Evolutionary conservation across 2,329 filamentous ascomycete species (phyloP).

Genomic region (Reticulascus tulasneorum): DNA sequence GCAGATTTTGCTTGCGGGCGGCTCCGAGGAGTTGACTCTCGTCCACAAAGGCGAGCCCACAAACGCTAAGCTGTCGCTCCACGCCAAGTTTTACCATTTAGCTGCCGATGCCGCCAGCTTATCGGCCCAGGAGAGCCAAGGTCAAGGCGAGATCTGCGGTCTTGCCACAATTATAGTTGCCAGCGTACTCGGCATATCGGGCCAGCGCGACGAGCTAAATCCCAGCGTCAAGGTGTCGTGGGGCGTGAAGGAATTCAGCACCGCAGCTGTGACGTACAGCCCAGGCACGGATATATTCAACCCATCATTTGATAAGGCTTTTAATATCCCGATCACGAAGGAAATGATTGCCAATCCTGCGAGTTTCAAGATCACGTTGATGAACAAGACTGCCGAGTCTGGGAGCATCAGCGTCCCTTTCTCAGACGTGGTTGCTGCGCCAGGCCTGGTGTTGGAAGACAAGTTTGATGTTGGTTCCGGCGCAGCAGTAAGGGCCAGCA

Average conservation of each 20-base stretch:
- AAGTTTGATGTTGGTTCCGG: slow-evolving; percentile 31
- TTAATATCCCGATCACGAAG: slow-evolving; percentile 34
- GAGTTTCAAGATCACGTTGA: slow-evolving; percentile 27
- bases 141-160: slow-evolving; percentile 30
- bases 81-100: slow-evolving; percentile 37
- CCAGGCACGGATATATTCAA: slow-evolving; percentile 45
- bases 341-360: slow-evolving; percentile 21
- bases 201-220: slow-evolving; percentile 37
- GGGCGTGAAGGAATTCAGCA: slow-evolving; percentile 36
- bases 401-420: slow-evolving; percentile 31
- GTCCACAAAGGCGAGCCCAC: slow-evolving; percentile 32
- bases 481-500: slow-evolving; percentile 28
- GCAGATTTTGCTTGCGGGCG: slow-evolving; percentile 35
- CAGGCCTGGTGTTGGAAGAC: slow-evolving; percentile 24
- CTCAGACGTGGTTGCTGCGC: slow-evolving; percentile 25
- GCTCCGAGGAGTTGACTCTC: slow-evolving; percentile 35
- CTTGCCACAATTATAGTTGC: slow-evolving; percentile 39
- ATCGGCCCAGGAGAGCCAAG: slow-evolving; percentile 17
- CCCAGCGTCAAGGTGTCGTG: slow-evolving; percentile 41
- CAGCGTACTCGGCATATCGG: slow-evolving; percentile 35
- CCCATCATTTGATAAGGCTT: slow-evolving; percentile 41
- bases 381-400: slow-evolving; percentile 29
- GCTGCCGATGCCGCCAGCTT: slow-evolving; percentile 29
- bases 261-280: slow-evolving; percentile 35
- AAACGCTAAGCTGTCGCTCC: slow-evolving; percentile 28